Evolutionary conservation across 139 green algal genomes (phyloP).

Genomic region (Mesotaenium endlicherianum): DNA sequence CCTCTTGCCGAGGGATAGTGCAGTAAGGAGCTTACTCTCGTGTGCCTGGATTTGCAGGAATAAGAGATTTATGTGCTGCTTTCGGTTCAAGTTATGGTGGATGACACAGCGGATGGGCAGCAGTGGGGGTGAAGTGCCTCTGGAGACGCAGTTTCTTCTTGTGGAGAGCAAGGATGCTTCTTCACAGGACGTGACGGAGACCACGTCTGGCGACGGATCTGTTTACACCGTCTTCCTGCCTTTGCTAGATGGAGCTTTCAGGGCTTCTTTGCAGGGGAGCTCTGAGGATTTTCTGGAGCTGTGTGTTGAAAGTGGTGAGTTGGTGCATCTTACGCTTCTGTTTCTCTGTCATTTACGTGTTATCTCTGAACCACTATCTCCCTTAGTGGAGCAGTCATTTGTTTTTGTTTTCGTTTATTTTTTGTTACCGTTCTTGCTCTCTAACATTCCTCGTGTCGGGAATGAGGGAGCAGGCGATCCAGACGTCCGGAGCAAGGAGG

Average conservation of each 20-base stretch:
- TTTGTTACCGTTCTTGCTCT: neutral
- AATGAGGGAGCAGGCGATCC: constrained; percentile 19
- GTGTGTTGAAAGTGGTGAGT: constrained; percentile 46
- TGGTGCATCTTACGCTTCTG: neutral
- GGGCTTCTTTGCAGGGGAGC: constrained; percentile 34
- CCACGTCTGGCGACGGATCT: neutral
- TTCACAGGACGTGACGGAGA: neutral
- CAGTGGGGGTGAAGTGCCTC: constrained; percentile 14
- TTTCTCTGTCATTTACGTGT: neutral
- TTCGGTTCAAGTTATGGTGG: constrained; percentile 53
- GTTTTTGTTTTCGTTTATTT: neutral
- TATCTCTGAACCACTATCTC: neutral
- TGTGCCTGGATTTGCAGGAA: constrained; percentile 10
- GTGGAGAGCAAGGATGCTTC: constrained; percentile 5
- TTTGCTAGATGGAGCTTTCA: constrained; percentile 42
- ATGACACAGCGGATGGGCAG: constrained; percentile 45
- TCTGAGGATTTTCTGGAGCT: constrained; percentile 16
- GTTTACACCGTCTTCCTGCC: constrained; percentile 48
- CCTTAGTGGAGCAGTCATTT: neutral
- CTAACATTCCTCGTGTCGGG: neutral
- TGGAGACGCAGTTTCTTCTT: constrained; percentile 49
- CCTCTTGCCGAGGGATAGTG: too few relatives aligned
- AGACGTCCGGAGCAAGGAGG: neutral
- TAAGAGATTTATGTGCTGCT: constrained; percentile 36
- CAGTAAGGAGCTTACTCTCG: too few relatives aligned